These are phyloP conservation scores for Arthroderma uncinatum DNA, from an alignment of 2,329 filamentous ascomycete species.

Conservation along the genomic window DNA sequence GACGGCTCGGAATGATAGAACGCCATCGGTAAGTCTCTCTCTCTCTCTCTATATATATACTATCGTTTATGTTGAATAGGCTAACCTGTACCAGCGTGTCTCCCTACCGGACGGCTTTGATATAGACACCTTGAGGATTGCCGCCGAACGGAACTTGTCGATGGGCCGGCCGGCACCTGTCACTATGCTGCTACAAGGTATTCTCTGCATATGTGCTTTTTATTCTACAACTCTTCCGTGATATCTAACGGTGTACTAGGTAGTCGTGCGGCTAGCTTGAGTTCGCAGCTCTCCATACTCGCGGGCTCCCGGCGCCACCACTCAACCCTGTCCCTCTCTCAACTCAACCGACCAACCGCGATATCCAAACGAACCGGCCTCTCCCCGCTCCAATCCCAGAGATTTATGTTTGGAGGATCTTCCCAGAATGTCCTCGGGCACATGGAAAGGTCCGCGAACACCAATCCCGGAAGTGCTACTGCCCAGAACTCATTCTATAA, in stretches of 20 bases:
- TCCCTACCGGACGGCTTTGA: conserved; percentile 4
- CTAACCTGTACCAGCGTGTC: no score
- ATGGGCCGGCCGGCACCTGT: neutral
- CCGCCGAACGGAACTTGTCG: conserved; percentile 9
- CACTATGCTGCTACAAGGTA: conserved; percentile 4
- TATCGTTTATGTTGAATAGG: neutral
- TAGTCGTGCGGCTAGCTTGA: conserved; percentile 20
- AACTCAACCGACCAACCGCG: conserved; percentile 20
- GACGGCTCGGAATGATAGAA: neutral
- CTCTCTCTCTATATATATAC: neutral
- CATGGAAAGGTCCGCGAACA: conserved; percentile 83
- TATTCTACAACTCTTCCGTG: neutral
- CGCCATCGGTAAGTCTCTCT: neutral
- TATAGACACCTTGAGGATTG: conserved; percentile 6
- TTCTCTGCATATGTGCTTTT: neutral
- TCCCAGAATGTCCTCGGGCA: conserved; percentile 59
- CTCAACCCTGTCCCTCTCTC: conserved; percentile 25
- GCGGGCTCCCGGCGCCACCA: conserved; percentile 21
- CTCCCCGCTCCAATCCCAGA: conserved; percentile 26
- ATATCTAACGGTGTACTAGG: conserved; percentile 17
- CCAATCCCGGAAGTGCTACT: conserved; percentile 75
- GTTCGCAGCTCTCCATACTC: conserved; percentile 8
- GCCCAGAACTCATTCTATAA: conserved; percentile 93
- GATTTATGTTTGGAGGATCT: conserved; percentile 31
- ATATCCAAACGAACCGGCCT: conserved; percentile 19